These are phyloP conservation scores for Fonsecaea multimorphosa DNA, from an alignment of 2,329 filamentous ascomycete genomes.

Conservation along the genomic window DNA sequence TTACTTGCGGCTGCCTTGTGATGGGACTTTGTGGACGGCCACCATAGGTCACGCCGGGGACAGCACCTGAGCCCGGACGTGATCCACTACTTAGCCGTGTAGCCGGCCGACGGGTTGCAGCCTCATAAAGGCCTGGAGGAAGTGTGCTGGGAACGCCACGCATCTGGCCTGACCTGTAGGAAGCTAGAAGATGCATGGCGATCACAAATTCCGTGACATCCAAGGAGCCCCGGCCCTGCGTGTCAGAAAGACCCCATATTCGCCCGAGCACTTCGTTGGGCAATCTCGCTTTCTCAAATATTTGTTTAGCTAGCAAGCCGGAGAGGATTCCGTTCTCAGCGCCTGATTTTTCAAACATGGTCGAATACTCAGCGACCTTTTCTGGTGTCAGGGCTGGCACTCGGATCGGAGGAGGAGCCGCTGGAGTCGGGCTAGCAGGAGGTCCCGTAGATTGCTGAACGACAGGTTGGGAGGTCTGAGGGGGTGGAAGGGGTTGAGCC, in stretches of 20 bases:
- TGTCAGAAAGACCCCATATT: constrained; percentile 95
- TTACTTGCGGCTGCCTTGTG: constrained; percentile 55
- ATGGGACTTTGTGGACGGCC: constrained; percentile 67
- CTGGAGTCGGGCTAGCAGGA: constrained; percentile 53
- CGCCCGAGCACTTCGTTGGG: constrained; percentile 90
- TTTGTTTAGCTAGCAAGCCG: constrained; percentile 78
- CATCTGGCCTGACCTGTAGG: constrained; percentile 82
- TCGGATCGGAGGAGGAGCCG: constrained; percentile 69
- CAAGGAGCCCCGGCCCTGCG: constrained; percentile 86
- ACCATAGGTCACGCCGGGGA: constrained; percentile 75
- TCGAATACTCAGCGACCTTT: constrained; percentile 85
- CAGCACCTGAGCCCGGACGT: constrained; percentile 57
- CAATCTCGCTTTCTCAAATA: constrained; percentile 90
- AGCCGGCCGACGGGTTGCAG: constrained; percentile 73
- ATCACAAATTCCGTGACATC: constrained; percentile 93
- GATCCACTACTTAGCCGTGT: constrained; percentile 59
- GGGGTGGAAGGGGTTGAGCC: constrained; percentile 39
- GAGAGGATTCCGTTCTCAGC: constrained; percentile 78
- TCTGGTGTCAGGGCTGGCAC: constrained; percentile 88
- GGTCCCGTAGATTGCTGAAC: constrained; percentile 59
- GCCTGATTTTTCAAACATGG: constrained; percentile 88
- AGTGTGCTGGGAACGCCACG: constrained; percentile 79
- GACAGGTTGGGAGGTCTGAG: constrained; percentile 45
- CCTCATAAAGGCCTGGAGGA: constrained; percentile 86
- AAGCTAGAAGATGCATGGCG: constrained; percentile 95